Evolutionary conservation across 345 rosid species (phyloP).

Genomic region (Reutealis trisperma): DNA sequence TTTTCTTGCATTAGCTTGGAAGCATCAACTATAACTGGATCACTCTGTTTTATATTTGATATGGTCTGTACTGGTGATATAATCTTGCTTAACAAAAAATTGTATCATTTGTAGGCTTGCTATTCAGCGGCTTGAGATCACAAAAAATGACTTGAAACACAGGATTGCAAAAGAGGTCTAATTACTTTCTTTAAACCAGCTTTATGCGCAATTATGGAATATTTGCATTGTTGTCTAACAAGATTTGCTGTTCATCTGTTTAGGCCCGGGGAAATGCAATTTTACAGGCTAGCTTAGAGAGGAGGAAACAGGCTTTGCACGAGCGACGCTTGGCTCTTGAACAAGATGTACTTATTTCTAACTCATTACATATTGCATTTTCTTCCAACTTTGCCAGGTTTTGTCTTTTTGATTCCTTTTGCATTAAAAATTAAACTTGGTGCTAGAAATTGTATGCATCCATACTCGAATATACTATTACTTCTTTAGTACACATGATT

Average conservation of each 20-base stretch:
- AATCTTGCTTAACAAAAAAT: neutral
- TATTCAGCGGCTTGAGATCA: slow-evolving; percentile 90
- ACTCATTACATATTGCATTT: slow-evolving; percentile 18
- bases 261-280: slow-evolving; percentile 98
- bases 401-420: slow-evolving; percentile 13
- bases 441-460: neutral
- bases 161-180: slow-evolving; percentile 95
- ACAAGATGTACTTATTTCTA: slow-evolving; percentile 76
- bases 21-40: neutral
- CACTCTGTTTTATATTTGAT: neutral
- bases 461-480: neutral
- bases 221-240: slow-evolving; percentile 29
- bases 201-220: slow-evolving; percentile 10
- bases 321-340: slow-evolving; percentile 98
- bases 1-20: slow-evolving; percentile 2
- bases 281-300: slow-evolving; percentile 94
- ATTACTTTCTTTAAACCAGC: slow-evolving; percentile 19
- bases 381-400: slow-evolving; percentile 3
- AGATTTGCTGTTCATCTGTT: slow-evolving; percentile 19
- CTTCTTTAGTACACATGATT: neutral
- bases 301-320: slow-evolving; percentile 98
- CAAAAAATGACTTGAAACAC: slow-evolving; percentile 92
- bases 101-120: slow-evolving; percentile 65
- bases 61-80: slow-evolving; percentile 6
- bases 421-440: neutral